These are phyloP conservation scores for Eucalyptus tenuipes DNA, from an alignment of 345 rosid species.

Conservation along the genomic window DNA sequence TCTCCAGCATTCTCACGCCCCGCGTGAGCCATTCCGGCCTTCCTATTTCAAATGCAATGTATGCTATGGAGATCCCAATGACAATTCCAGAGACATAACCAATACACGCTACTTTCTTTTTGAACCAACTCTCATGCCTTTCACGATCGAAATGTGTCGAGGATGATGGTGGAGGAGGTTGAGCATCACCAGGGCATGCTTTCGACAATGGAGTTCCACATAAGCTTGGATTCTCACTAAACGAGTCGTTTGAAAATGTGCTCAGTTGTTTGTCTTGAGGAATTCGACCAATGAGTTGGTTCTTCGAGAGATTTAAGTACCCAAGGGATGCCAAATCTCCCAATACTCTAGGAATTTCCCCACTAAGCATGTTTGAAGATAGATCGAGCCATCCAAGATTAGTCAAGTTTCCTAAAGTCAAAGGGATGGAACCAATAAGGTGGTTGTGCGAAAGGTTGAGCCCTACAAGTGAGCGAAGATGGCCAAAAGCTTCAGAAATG, in stretches of 20 bases:
- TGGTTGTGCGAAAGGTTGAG: too few relatives aligned
- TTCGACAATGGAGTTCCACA: neutral
- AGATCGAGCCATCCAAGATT: too few relatives aligned
- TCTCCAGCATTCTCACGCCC: neutral
- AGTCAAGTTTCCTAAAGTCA: too few relatives aligned
- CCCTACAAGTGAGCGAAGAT: too few relatives aligned
- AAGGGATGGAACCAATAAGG: too few relatives aligned
- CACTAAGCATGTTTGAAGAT: too few relatives aligned
- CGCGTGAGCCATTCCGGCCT: neutral
- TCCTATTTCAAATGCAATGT: neutral
- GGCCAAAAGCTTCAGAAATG: too few relatives aligned
- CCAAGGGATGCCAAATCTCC: too few relatives aligned
- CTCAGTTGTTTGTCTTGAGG: too few relatives aligned
- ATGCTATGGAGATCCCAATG: fast-evolving
- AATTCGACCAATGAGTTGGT: too few relatives aligned
- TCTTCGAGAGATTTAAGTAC: too few relatives aligned
- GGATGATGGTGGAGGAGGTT: fast-evolving
- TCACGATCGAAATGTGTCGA: neutral
- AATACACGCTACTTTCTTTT: fast-evolving
- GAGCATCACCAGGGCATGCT: fast-evolving
- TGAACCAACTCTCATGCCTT: neutral
- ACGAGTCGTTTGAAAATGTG: neutral
- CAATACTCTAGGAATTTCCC: too few relatives aligned
- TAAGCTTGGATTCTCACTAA: neutral
- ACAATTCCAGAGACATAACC: neutral